Evolutionary conservation across 208 protist genomes (phyloP).

Genomic region (Plasmodiophora brassicae): DNA sequence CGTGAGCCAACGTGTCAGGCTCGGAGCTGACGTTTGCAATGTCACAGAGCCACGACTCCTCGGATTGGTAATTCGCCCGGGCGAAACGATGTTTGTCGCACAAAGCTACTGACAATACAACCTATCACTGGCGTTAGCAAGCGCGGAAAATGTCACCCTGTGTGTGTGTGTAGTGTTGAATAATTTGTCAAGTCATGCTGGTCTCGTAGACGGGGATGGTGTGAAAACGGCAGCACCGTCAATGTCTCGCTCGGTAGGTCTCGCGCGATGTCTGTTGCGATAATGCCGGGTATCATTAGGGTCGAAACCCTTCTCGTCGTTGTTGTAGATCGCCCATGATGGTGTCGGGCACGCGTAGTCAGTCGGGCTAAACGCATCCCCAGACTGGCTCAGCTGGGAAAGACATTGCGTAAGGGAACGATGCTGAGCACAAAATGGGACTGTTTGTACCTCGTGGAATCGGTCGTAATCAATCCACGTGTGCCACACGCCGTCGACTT

Average conservation of each 20-base stretch:
- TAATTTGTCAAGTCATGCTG: too few species aligned
- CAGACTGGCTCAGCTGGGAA: not conserved
- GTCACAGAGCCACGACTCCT: too few species aligned
- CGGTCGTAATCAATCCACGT: conserved; percentile 50
- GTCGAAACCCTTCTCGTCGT: conserved; percentile 45
- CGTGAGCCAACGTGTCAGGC: too few species aligned
- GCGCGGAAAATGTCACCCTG: too few species aligned
- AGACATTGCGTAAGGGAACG: not conserved
- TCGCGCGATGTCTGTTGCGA: not conserved
- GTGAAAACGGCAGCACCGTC: not conserved
- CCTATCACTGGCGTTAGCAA: too few species aligned
- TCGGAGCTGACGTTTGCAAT: too few species aligned
- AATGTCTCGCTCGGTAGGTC: not conserved
- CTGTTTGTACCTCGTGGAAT: conserved; percentile 32
- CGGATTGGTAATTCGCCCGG: too few species aligned
- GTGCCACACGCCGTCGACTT: conserved; percentile 39
- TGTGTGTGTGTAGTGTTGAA: too few species aligned
- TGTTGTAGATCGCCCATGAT: conserved; percentile 39
- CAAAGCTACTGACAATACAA: too few species aligned
- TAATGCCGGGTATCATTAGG: conserved; percentile 24
- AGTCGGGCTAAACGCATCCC: not conserved
- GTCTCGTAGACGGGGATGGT: too few species aligned
- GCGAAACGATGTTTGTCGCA: too few species aligned
- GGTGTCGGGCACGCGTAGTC: conserved; percentile 39
- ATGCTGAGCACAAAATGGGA: conserved; percentile 11